Evolutionary conservation across 2,329 filamentous ascomycete species (phyloP).

Genomic region (Fragosphaeria purpurea): DNA sequence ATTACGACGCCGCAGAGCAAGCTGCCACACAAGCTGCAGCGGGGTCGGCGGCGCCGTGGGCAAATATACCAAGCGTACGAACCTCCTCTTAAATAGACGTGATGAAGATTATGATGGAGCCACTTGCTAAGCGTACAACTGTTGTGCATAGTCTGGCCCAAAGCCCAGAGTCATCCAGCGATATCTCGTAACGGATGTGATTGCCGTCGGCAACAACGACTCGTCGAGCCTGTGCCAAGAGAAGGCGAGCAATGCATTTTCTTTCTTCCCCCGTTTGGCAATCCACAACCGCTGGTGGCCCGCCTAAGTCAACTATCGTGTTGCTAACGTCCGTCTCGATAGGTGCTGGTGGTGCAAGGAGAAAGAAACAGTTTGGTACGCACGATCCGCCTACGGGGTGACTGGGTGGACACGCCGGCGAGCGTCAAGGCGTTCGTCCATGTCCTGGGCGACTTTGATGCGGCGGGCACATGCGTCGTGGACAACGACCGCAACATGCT

Average conservation of each 20-base stretch:
- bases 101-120: background rate
- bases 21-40: conserved; percentile 56
- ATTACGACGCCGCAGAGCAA: conserved; percentile 67
- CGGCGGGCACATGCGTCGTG: conserved; percentile 63
- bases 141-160: conserved; percentile 44
- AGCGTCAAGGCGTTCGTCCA: conserved; percentile 67
- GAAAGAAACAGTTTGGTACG: conserved; percentile 58
- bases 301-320: no score
- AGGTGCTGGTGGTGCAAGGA: conserved; percentile 75
- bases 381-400: conserved; percentile 67
- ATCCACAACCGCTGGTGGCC: no score
- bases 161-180: conserved; percentile 72
- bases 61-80: conserved; percentile 42
- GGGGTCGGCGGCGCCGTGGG: conserved; percentile 3
- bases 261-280: background rate
- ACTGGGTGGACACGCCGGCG: conserved; percentile 73
- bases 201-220: conserved; percentile 56
- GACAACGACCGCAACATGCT: conserved; percentile 77
- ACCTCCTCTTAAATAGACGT: conserved; percentile 14
- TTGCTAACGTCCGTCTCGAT: background rate
- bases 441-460: conserved; percentile 68
- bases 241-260: conserved; percentile 48
- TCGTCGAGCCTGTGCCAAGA: conserved; percentile 52
- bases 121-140: conserved; percentile 1
- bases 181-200: conserved; percentile 68